These are phyloP conservation scores for Roridomyces roridus DNA, from an alignment of 768 basidiomycete species.

Conservation along the genomic window DNA sequence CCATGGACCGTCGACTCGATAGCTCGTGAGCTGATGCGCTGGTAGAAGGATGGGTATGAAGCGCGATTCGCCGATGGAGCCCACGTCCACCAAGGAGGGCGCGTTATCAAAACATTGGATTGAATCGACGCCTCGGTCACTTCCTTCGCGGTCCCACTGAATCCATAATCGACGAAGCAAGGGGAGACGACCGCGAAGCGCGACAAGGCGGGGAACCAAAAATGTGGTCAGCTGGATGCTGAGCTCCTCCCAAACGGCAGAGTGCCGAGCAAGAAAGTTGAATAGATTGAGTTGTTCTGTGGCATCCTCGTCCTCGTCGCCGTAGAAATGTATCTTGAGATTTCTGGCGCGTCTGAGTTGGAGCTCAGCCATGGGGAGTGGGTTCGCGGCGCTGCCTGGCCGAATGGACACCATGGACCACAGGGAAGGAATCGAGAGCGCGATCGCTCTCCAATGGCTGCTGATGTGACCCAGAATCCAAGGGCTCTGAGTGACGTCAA, in stretches of 20 bases:
- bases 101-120: not conserved
- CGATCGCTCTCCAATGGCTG: slow-evolving; percentile 5
- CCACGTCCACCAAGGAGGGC: not conserved
- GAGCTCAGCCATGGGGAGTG: not conserved
- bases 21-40: not conserved
- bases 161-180: not conserved
- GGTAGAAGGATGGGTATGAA: not conserved
- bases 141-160: not conserved
- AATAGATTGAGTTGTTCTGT: not conserved
- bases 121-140: not conserved
- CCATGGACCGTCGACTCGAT: too few relatives aligned
- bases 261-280: not conserved
- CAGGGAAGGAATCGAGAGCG: not conserved
- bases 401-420: not conserved
- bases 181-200: not conserved
- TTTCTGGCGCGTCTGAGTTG: not conserved
- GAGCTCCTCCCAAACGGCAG: not conserved
- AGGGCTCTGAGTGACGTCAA: not conserved
- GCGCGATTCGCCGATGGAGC: not conserved
- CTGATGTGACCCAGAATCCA: slow-evolving; percentile 6
- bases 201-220: not conserved
- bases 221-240: not conserved
- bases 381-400: not conserved
- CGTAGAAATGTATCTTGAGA: not conserved
- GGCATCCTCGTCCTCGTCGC: not conserved